Percentiles rank a stretch among this genome's conserved stretches.
These are phyloP conservation scores for Ilyonectria robusta DNA, from an alignment of 2,329 filamentous ascomycete species.

Conservation along the genomic window DNA sequence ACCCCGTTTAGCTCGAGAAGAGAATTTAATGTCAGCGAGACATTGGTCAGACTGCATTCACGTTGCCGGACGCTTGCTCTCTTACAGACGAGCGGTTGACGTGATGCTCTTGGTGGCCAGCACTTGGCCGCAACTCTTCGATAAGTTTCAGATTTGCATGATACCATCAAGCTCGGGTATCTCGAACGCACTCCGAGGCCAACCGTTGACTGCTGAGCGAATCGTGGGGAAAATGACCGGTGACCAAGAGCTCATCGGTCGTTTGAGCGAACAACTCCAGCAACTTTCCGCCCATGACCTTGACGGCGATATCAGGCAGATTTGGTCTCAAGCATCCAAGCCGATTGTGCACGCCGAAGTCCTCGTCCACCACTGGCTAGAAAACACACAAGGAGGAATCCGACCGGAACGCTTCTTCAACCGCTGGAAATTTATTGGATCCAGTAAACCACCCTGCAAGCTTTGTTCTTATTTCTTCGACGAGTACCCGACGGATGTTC, in stretches of 20 bases:
- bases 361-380: constrained; percentile 22
- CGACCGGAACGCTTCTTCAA: constrained; percentile 24
- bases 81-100: constrained; percentile 10
- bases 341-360: constrained; percentile 26
- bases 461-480: constrained; percentile 29
- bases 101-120: background rate
- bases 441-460: constrained; percentile 26
- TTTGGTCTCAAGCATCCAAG: background rate
- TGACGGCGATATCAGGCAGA: background rate
- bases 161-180: constrained; percentile 14
- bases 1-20: constrained; percentile 16
- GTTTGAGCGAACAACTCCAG: background rate
- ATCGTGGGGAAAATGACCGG: background rate
- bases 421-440: constrained; percentile 17
- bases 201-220: background rate
- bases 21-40: background rate
- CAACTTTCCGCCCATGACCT: background rate
- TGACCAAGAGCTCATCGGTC: background rate
- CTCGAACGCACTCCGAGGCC: background rate
- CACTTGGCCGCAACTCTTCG: constrained; percentile 11
- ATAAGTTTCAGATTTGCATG: constrained; percentile 13
- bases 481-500: constrained; percentile 21
- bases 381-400: constrained; percentile 15
- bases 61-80: constrained; percentile 16
- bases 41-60: constrained; percentile 19